phyloP scores from a whole-genome alignment of 75 land plant genomes.

The Adiantum capillusveneris region DNA sequence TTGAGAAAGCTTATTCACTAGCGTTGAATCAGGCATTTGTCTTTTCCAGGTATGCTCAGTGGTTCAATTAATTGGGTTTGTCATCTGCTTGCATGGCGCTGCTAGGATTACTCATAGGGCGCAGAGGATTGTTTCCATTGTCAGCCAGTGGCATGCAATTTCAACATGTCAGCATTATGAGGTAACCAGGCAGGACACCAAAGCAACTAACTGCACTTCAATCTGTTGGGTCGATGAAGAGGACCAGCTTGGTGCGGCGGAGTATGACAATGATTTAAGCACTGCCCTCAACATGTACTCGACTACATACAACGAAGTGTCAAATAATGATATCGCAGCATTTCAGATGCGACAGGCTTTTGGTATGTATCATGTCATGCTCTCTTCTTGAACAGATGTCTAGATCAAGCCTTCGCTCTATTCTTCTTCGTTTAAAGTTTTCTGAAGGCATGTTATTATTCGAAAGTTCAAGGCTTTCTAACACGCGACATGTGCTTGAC shows the following conservation, averaged over 20 bases:
- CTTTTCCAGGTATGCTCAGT: slow-evolving; percentile 65
- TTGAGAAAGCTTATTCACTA: too few species aligned
- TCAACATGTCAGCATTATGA: slow-evolving; percentile 52
- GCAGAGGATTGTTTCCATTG: slow-evolving; percentile 51
- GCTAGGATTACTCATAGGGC: slow-evolving; percentile 73
- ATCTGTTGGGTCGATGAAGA: slow-evolving; percentile 1
- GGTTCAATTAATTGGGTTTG: slow-evolving; percentile 55
- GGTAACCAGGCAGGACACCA: slow-evolving; percentile 17
- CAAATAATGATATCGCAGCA: slow-evolving; percentile 30
- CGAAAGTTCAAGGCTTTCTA: too few species aligned
- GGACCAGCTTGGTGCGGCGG: slow-evolving; percentile 3
- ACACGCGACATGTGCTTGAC: not conserved
- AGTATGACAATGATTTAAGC: slow-evolving; percentile 28
- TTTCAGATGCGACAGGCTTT: slow-evolving; percentile 78
- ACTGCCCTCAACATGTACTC: slow-evolving; percentile 38
- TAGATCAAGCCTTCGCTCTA: too few species aligned
- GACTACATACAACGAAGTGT: slow-evolving; percentile 13
- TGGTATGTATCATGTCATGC: slow-evolving; percentile 41
- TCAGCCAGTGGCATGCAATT: slow-evolving; percentile 74
- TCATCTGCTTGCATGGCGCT: slow-evolving; percentile 58
- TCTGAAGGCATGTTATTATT: too few species aligned
- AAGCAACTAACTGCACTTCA: slow-evolving; percentile 6
- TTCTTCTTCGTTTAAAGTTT: too few species aligned
- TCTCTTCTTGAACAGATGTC: too few species aligned
- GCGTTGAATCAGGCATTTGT: too few species aligned